These are phyloP conservation scores for Quercus rubra DNA, from an alignment of 306 rosid genomes.

Conservation along the genomic window DNA sequence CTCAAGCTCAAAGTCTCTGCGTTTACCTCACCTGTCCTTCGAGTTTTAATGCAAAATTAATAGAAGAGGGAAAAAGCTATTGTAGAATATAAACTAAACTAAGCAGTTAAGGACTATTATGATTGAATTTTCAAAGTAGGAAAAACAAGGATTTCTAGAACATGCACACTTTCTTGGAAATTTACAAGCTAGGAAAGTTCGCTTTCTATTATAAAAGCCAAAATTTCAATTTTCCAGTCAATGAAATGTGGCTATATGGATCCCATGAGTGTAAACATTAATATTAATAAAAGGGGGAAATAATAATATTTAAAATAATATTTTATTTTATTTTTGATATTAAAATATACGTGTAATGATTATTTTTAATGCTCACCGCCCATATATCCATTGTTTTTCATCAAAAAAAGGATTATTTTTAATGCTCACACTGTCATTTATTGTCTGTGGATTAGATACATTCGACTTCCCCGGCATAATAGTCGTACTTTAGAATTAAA, in stretches of 20 bases:
- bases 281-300: neutral
- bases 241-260: neutral
- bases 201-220: neutral
- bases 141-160: neutral
- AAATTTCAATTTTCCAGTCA: constrained; percentile 5
- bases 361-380: too few relatives aligned
- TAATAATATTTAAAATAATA: neutral
- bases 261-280: neutral
- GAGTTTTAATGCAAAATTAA: neutral
- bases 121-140: neutral
- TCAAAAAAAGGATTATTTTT: too few relatives aligned
- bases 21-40: neutral
- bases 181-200: neutral
- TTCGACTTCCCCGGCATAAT: too few relatives aligned
- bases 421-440: too few relatives aligned
- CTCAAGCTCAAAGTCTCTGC: neutral
- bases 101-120: neutral
- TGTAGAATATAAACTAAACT: too few relatives aligned
- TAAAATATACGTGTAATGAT: too few relatives aligned
- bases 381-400: too few relatives aligned
- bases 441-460: too few relatives aligned
- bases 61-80: neutral
- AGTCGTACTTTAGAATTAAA: too few relatives aligned
- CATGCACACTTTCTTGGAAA: constrained; percentile 17
- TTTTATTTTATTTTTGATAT: too few relatives aligned